These are phyloP conservation scores for Tephrocybe rancida DNA, from an alignment of 768 basidiomycete genomes.

Conservation along the genomic window DNA sequence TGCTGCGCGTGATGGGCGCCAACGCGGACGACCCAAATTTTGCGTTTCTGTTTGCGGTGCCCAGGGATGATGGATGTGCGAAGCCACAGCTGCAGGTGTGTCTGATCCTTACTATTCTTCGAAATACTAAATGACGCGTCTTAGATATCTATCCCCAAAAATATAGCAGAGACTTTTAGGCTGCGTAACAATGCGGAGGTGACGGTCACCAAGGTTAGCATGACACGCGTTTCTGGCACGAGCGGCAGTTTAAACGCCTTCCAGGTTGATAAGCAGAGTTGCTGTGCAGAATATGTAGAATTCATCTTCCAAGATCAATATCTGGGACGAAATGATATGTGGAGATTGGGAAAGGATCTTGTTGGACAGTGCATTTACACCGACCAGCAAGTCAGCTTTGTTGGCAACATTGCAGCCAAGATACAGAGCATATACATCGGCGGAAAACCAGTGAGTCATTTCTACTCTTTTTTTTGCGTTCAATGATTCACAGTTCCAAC, in stretches of 20 bases:
- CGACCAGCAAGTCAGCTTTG: conserved; percentile 84
- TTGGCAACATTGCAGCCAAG: conserved; percentile 81
- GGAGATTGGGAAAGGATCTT: conserved; percentile 84
- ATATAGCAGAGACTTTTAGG: conserved; percentile 70
- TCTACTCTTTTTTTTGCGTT: conserved; percentile 1
- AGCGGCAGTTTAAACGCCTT: conserved; percentile 12
- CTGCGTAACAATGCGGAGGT: conserved; percentile 77
- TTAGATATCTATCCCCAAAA: conserved; percentile 76
- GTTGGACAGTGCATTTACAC: conserved; percentile 81
- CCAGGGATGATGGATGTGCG: conserved; percentile 59
- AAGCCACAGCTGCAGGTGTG: conserved; percentile 69
- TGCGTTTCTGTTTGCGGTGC: conserved; percentile 67
- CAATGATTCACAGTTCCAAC: not conserved
- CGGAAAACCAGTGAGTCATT: conserved; percentile 57
- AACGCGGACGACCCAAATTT: conserved; percentile 38
- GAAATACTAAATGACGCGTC: not conserved
- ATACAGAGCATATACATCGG: conserved; percentile 78
- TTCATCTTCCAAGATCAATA: conserved; percentile 95
- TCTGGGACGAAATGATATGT: conserved; percentile 95
- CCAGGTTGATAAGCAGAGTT: conserved; percentile 67
- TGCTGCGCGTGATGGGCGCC: conserved; percentile 55
- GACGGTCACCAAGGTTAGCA: conserved; percentile 62
- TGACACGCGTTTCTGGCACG: not conserved
- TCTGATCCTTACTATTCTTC: not conserved
- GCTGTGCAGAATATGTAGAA: conserved; percentile 80